Evolutionary conservation across 345 rosid species (phyloP), one percentile per base, ranked within the genome.

Genomic region (Aegle marmelos): DNA sequence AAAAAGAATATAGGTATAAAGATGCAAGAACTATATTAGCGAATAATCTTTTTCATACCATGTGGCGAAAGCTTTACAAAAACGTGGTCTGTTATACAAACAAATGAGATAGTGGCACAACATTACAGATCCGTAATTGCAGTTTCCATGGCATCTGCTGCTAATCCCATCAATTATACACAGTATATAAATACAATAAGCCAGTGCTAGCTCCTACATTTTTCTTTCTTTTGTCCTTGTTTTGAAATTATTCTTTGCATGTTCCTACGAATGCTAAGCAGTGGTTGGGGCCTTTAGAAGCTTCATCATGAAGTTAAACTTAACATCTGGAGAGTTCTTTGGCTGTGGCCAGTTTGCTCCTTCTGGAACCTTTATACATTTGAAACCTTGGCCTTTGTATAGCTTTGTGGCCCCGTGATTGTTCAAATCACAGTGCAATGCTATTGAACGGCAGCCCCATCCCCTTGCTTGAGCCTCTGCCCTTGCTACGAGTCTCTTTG

Each of bases 281-380:
- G 75, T 73, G n/a, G 80, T 77, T 48, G 85, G 82, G 72, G 76
- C 69, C 82, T 83, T 86, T 56, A 94, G 76, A 74, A 94, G 98
- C 86, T 96, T 96, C 97, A 92, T 92, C 99, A 96, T 96, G 83
- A 96, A 91, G 85, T 48, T 81, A 82, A 91, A 92, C 73, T 84
- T 86, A 31, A 89, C 36, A 79, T 90, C 94, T 0, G 93, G 94
- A 4, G 95, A 78, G 16, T 88, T 90, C 87, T 76, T 90, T 0
- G 97, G 99, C 60, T 80, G 82, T 1, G 98, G 98, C 97, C 97
- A 94, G 70, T 83, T 89, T 19, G 97, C 97, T 68, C 95, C 94
- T 78, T 89, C 93, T 0, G 98, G 95, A 59, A 89, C 93, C 85
- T 87, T 88, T 16, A 96, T 84, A 78, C 85, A 83, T 80, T 84